Evolutionary conservation across 208 protist species (phyloP).

Genomic region (Trichomonas vaginalis): DNA sequence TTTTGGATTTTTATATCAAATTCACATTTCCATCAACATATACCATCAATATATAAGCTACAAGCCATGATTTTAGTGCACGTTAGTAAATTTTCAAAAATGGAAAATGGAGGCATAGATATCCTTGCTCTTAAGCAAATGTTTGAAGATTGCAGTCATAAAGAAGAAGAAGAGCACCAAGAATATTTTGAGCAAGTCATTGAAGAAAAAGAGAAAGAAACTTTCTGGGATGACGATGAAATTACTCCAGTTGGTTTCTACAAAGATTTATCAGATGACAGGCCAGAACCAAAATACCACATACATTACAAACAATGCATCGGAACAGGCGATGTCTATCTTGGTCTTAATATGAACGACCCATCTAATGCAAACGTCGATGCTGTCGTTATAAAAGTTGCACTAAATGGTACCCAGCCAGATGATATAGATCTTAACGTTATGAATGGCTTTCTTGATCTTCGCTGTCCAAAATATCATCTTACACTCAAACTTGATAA

Average conservation of each 20-base stretch:
- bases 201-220: slow-evolving; percentile 8
- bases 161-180: background rate
- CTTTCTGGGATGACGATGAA: slow-evolving; percentile 12
- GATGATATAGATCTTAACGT: slow-evolving; percentile 16
- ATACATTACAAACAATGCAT: background rate
- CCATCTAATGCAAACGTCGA: background rate
- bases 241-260: slow-evolving; percentile 13
- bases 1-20: too few relatives aligned
- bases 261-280: background rate
- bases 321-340: slow-evolving; percentile 15
- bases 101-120: background rate
- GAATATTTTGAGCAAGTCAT: background rate
- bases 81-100: background rate
- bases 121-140: background rate
- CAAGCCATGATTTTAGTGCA: too few relatives aligned
- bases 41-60: too few relatives aligned
- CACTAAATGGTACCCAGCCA: background rate
- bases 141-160: background rate
- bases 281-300: background rate
- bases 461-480: background rate
- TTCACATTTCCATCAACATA: too few relatives aligned
- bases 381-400: background rate
- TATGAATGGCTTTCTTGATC: background rate
- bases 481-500: slow-evolving; percentile 12
- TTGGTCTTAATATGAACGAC: background rate